Evolutionary conservation across 1,139 yeast species (phyloP).

Genomic region (Candida albicans): DNA sequence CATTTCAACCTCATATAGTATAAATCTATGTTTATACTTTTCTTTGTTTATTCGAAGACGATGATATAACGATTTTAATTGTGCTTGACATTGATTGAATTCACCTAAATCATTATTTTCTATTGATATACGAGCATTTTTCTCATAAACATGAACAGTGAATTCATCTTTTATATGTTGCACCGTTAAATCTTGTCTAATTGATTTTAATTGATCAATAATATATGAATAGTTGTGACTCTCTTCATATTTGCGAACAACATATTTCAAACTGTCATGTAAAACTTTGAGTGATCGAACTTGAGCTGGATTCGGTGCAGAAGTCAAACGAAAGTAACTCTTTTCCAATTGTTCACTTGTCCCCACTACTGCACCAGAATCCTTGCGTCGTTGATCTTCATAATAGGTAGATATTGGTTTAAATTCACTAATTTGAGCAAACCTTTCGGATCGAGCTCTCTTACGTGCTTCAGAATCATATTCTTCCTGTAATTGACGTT

Average conservation of each 20-base stretch:
- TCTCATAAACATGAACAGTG: slow-evolving; percentile 77
- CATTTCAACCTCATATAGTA: slow-evolving; percentile 54
- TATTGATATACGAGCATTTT: slow-evolving; percentile 84
- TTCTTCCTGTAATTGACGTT: slow-evolving; percentile 11
- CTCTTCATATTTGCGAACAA: slow-evolving; percentile 53
- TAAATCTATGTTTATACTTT: slow-evolving; percentile 15
- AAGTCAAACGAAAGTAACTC: slow-evolving; percentile 76
- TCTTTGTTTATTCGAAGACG: slow-evolving; percentile 16
- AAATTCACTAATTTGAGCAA: slow-evolving; percentile 19
- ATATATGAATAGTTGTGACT: slow-evolving; percentile 67
- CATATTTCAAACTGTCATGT: slow-evolving; percentile 53
- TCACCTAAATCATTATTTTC: slow-evolving; percentile 87
- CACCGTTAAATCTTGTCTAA: slow-evolving; percentile 91
- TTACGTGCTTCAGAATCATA: slow-evolving; percentile 41
- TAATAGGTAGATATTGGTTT: slow-evolving; percentile 6
- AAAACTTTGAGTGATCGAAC: slow-evolving; percentile 75
- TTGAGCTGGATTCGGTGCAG: slow-evolving; percentile 83
- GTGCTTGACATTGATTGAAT: slow-evolving; percentile 91
- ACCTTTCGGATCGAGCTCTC: slow-evolving; percentile 52
- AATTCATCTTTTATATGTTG: slow-evolving; percentile 83
- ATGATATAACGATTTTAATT: slow-evolving; percentile 63
- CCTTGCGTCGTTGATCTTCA: slow-evolving; percentile 1
- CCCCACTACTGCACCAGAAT: slow-evolving; percentile 52
- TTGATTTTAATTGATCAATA: slow-evolving; percentile 86
- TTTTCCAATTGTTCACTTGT: slow-evolving; percentile 68